A percentile compares a stretch with the other conserved stretches of the same genome.
phyloP scores from a whole-genome alignment of 306 rosid genomes.

The Trifolium fragiferum region DNA sequence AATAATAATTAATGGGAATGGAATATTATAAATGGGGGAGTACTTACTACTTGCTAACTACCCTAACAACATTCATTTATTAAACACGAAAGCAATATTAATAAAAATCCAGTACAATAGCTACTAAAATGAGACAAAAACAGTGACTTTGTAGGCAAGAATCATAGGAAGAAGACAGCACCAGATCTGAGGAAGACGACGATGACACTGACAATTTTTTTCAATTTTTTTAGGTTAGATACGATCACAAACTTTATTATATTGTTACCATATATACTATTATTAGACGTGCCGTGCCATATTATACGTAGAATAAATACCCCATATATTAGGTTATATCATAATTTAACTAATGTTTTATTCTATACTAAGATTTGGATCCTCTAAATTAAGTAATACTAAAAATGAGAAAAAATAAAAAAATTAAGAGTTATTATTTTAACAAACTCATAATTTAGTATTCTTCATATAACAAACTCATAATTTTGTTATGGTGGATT shows the following conservation, averaged over 20 bases:
- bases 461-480: no score
- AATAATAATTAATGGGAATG: not conserved
- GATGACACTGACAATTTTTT: conserved; percentile 5
- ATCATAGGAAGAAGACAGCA: conserved; percentile 21
- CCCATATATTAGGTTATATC: no score
- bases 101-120: not conserved
- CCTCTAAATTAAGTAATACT: no score
- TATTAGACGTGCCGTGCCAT: not conserved
- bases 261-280: not conserved
- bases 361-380: no score
- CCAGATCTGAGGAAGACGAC: conserved; percentile 23
- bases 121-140: not conserved
- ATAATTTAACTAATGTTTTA: no score
- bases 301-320: not conserved
- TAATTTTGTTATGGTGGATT: no score
- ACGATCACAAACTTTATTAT: not conserved
- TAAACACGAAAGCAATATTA: not conserved
- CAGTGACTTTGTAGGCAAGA: not conserved
- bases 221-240: not conserved
- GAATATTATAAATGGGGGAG: not conserved
- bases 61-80: conserved; percentile 4
- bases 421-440: no score
- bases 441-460: no score
- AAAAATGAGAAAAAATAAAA: no score
- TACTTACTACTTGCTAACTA: conserved; percentile 2